Percentiles rank a stretch among this genome's conserved stretches.
Conservation (phyloP, 768 basidiomycete species). For the Amanita subjunquillea region DNA sequence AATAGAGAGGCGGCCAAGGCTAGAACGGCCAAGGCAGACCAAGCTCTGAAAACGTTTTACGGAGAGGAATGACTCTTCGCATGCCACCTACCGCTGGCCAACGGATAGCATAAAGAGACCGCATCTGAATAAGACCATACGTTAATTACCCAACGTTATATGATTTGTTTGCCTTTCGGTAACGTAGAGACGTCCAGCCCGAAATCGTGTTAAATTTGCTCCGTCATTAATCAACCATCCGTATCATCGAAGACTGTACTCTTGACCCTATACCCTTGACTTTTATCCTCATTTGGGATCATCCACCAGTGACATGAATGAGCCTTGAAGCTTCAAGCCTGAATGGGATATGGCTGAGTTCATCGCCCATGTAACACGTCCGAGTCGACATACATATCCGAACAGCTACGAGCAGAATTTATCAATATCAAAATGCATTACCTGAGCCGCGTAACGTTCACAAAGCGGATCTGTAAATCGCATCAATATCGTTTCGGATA, state of each 20-base stretch:
- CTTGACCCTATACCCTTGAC: constrained; percentile 35
- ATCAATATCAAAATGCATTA: not conserved
- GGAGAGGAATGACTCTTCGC: constrained; percentile 24
- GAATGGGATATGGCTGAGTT: constrained; percentile 29
- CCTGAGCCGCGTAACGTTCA: constrained; percentile 33
- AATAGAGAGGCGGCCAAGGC: constrained; percentile 57
- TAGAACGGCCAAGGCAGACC: constrained; percentile 43
- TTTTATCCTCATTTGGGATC: constrained; percentile 48
- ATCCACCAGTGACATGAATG: constrained; percentile 46
- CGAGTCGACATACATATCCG: constrained; percentile 30
- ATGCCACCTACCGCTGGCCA: not conserved
- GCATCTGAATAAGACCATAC: constrained; percentile 20
- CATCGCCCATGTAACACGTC: not conserved
- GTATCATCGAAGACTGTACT: too few relatives aligned
- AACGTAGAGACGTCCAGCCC: too few relatives aligned
- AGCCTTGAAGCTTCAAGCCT: constrained; percentile 33
- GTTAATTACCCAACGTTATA: too few relatives aligned
- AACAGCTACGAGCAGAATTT: constrained; percentile 29
- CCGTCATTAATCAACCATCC: constrained; percentile 19
- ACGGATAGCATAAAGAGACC: not conserved
- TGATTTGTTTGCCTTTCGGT: too few relatives aligned
- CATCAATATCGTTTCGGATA: not conserved
- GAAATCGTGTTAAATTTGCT: too few relatives aligned
- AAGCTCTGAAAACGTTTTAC: constrained; percentile 54
- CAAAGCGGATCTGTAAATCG: constrained; percentile 32